Evolutionary conservation across 1,284 basidiomycete genomes (phyloP).

Genomic region (Takashimella tepidaria): DNA sequence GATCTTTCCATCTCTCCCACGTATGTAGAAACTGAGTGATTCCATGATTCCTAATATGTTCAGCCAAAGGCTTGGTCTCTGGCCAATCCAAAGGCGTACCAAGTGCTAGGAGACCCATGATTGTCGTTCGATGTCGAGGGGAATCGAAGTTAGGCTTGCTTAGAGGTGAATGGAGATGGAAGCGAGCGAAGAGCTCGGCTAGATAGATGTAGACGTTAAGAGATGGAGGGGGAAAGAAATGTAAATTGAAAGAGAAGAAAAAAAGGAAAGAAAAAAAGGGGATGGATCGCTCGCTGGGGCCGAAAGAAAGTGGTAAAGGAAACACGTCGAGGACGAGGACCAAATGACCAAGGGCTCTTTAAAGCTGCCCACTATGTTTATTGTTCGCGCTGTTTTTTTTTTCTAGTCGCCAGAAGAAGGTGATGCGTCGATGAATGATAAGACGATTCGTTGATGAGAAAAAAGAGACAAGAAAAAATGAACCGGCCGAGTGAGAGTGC

Average conservation of each 20-base stretch:
- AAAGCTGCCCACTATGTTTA: too few species aligned
- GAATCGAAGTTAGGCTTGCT: not conserved
- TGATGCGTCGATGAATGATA: too few species aligned
- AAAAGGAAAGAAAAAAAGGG: not conserved
- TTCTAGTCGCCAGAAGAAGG: too few species aligned
- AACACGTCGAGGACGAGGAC: too few species aligned
- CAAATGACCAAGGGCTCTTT: too few species aligned
- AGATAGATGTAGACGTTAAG: not conserved
- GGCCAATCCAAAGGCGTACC: conserved; percentile 93
- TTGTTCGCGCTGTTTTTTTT: too few species aligned
- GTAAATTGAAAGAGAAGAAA: not conserved
- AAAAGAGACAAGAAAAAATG: too few species aligned
- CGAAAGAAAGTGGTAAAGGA: too few species aligned
- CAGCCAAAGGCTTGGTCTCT: conserved; percentile 77
- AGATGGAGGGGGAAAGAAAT: not conserved
- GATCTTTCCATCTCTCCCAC: conserved; percentile 86
- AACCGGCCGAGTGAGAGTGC: too few species aligned
- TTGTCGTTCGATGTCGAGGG: not conserved
- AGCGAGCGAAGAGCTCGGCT: too few species aligned
- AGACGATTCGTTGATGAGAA: too few species aligned
- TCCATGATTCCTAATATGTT: conserved; percentile 88
- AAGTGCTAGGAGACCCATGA: conserved; percentile 89
- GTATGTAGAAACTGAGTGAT: conserved; percentile 92
- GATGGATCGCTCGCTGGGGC: not conserved
- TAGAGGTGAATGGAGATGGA: not conserved